Base-by-base conservation (phyloP, 495 filamentous ascomycete genomes). In the Staphylotrichum tortipilum region DNA sequence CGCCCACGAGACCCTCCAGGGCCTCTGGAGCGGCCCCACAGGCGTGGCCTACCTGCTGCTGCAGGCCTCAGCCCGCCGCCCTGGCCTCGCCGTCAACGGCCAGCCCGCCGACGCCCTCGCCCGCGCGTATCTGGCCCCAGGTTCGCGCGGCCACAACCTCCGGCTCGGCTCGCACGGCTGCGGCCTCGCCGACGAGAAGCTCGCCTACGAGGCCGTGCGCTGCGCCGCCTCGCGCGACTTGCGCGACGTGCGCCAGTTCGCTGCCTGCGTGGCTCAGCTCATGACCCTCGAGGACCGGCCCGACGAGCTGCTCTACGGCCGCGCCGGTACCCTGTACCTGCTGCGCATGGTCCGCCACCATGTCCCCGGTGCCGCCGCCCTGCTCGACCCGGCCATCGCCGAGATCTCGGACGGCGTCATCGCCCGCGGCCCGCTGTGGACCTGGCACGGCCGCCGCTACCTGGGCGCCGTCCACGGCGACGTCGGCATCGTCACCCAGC, bases 391-490 rank as follows among this genome's bases (percentile, higher is more conserved):
- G 7, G 57, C 70, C 11, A 62, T 77, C 29, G 35, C 39, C 0
- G 59, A 63, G 55, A 70, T 68, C 46, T 71, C 55, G 37, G 52
- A 64, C 31, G 62, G 56, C 23, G 61, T 75, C 7, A 49, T 73
- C 11, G 49, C 40, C 28, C 33, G 50, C 21, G 76, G 53, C 49
- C 77, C 50, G 9, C 53, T 51, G 3, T 83, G 82, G 82, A 69
- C 57, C 40, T 83, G 76, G 78, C 73, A 77, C 42, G 72, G 68
- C n/a, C 76, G 72, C 28, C 63, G 70, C 1, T 83, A 81, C 56
- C 53, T 82, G 4, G 82, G 82, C 30, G 78, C 81, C 4, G 77
- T 71, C 2, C 80, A 85, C 52, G 82, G 82, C 7, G 65, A 70
- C 4, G 70, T 83, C 31, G 78, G 82, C 1, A 83, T 83, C 60